These are phyloP conservation scores for Pholiota conissans DNA, from an alignment of 768 basidiomycete species.

Conservation along the genomic window DNA sequence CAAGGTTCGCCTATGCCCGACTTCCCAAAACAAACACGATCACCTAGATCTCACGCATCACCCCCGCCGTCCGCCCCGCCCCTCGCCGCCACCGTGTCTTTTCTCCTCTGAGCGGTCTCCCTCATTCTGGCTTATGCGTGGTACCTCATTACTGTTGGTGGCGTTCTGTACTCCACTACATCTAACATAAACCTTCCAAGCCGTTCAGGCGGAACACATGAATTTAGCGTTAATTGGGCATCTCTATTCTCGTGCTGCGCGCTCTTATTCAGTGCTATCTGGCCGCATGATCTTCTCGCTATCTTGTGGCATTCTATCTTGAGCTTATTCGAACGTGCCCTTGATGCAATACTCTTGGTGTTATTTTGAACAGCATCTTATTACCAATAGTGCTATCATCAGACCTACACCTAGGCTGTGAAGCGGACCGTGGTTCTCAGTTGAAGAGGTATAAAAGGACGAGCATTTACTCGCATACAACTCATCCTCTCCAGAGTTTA, in stretches of 20 bases:
- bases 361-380: background rate
- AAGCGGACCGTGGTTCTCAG: background rate
- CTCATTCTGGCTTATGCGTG: too few relatives aligned
- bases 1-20: slow-evolving; percentile 49
- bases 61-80: background rate
- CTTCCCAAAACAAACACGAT: slow-evolving; percentile 5
- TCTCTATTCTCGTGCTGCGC: background rate
- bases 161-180: too few relatives aligned
- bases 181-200: too few relatives aligned
- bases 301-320: background rate
- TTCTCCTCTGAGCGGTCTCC: background rate
- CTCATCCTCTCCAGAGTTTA: background rate
- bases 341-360: background rate
- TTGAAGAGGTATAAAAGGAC: background rate
- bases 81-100: background rate
- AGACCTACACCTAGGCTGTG: background rate
- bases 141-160: too few relatives aligned
- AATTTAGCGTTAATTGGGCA: background rate
- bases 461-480: background rate
- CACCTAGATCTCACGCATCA: slow-evolving; percentile 4
- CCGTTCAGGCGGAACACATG: too few relatives aligned
- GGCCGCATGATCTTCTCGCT: background rate
- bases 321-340: background rate
- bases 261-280: background rate
- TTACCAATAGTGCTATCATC: background rate